Base-by-base conservation (phyloP, 2,329 filamentous ascomycete genomes). In the Aspergillus ochraceus region DNA sequence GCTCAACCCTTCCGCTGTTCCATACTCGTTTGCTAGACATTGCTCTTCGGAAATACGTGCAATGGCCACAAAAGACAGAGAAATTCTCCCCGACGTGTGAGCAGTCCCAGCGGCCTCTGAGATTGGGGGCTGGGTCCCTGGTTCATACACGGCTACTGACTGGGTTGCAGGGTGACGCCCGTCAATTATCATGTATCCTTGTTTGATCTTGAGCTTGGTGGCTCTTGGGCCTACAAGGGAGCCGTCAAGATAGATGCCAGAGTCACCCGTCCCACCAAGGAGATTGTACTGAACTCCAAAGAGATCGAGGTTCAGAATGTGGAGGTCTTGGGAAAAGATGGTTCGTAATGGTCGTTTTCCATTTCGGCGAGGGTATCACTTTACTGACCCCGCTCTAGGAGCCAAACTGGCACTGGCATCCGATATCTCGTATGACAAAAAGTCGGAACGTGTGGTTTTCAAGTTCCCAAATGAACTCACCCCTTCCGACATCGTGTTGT, bases 151-250 rank as follows among this genome's bases (percentile, higher is more conserved):
- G 29, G 3, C 17, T 12, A 6, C 57, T 57, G 56, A 62, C 51
- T 19, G 19, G 29, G 29, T 42, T 50, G 67, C 42, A 88, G 86
- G 72, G 87, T 94, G 73, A 94, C 92, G 80, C 92, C 95, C 2
- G 81, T 83, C 63, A 92, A 98, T 80, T 99, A 99, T 79, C 82
- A 86, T 70, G 83, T 99, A 66, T 91, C 89, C 58, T 85, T 99
- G 68, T 87, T 83, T 72, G 89, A 95, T 68, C 81, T 99, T 64
- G 88, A 97, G 68, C 79, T 87, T 56, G 84, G 85, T 64, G 85
- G 84, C 57, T 79, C 80, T 60, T 97, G 94, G 88, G 87, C 85
- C 61, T 99, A 94, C 81, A 87, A 94, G 79, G 95, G 95, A 66
- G 87, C 84, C 20, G 91, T 97, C 64, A 89, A 86, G 65, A 96